Conservation (phyloP, 2,329 filamentous ascomycete genomes). For the Graphilbum ipis-grandicollis region DNA sequence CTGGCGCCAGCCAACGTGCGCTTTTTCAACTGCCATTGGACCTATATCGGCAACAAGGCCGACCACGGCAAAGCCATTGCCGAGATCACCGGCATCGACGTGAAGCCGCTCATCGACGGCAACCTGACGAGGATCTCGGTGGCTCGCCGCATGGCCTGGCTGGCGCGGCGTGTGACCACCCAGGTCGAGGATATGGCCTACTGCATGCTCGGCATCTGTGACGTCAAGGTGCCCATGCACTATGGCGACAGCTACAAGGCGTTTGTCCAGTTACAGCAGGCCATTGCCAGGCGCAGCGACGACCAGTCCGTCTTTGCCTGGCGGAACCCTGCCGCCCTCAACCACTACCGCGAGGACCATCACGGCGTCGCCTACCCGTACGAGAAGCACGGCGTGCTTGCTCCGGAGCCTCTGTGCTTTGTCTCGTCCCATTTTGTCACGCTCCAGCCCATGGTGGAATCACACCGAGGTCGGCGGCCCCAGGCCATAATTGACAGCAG, state of each 20-base stretch:
- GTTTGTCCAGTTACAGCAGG: slow-evolving; percentile 12
- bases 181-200: slow-evolving; percentile 13
- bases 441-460: too few species aligned
- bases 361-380: too few species aligned
- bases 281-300: slow-evolving; percentile 9
- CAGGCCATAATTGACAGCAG: too few species aligned
- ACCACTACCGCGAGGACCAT: too few species aligned
- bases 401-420: too few species aligned
- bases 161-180: slow-evolving; percentile 10
- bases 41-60: slow-evolving; percentile 1
- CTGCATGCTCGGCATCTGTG: slow-evolving; percentile 15
- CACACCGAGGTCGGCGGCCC: too few species aligned
- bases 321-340: background rate
- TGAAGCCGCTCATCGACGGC: background rate
- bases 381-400: too few species aligned
- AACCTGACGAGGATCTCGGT: slow-evolving; percentile 4
- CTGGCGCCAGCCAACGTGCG: slow-evolving; percentile 6
- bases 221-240: slow-evolving; percentile 14
- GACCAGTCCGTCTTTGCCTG: slow-evolving; percentile 2
- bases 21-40: slow-evolving; percentile 9
- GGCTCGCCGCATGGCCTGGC: slow-evolving; percentile 14
- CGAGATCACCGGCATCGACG: slow-evolving; percentile 1
- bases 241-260: slow-evolving; percentile 14
- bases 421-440: too few species aligned
- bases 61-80: slow-evolving; percentile 3